These are phyloP conservation scores for Nigrospora sphaerica DNA, from an alignment of 2,329 filamentous ascomycete species.

Conservation along the genomic window DNA sequence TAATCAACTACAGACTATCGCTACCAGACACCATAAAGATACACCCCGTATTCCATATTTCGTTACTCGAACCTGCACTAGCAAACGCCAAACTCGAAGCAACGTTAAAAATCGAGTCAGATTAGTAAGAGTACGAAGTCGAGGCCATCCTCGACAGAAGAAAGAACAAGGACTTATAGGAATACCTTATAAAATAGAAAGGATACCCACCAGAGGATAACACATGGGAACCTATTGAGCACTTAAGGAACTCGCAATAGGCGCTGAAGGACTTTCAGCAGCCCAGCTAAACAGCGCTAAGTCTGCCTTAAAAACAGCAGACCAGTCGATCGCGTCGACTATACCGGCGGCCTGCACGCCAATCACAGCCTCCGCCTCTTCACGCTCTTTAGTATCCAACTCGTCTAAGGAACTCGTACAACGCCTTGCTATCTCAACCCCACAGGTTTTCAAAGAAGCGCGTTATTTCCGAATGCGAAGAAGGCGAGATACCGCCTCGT, in stretches of 20 bases:
- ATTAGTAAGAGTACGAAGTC: neutral
- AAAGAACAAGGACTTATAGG: neutral
- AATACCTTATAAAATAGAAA: neutral
- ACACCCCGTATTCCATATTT: neutral
- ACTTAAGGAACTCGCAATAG: neutral
- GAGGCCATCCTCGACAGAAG: neutral
- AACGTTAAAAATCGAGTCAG: neutral
- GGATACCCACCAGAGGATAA: neutral
- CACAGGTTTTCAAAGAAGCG: too few species aligned
- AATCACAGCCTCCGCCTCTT: too few species aligned
- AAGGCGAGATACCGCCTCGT: too few species aligned
- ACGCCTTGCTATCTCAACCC: too few species aligned
- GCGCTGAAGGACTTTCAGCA: neutral
- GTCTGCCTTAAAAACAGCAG: too few species aligned
- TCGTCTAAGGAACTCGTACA: too few species aligned
- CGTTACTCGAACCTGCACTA: neutral
- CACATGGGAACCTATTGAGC: neutral
- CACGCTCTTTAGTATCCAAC: too few species aligned
- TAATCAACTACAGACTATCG: neutral
- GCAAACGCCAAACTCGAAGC: neutral
- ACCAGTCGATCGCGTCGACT: too few species aligned
- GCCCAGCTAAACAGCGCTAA: too few species aligned
- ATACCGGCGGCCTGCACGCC: too few species aligned
- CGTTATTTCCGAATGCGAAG: too few species aligned
- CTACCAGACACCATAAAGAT: neutral